Conservation (phyloP, 768 basidiomycete species). For the Inosperma sp. region DNA sequence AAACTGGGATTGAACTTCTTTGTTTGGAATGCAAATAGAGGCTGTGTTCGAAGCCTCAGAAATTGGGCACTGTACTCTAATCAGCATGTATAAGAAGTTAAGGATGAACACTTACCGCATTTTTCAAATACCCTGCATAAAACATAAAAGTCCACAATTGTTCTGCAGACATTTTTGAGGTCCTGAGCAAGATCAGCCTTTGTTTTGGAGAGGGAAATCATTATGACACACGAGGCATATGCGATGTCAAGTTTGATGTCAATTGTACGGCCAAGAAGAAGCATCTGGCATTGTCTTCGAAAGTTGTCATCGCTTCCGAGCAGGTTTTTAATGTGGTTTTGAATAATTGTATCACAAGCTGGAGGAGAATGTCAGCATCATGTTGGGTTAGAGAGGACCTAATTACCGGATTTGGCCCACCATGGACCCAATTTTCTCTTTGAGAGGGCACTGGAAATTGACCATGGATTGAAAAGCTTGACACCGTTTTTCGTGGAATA, state of each 20-base stretch:
- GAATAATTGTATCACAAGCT: conserved; percentile 2
- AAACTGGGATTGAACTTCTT: neutral
- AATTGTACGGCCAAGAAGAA: neutral
- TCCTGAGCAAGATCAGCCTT: neutral
- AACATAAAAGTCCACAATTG: neutral
- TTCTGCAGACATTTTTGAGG: neutral
- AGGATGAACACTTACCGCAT: neutral
- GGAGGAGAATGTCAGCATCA: too few relatives aligned
- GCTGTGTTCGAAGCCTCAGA: neutral
- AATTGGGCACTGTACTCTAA: neutral
- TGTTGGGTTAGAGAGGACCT: too few relatives aligned
- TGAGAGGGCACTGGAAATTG: conserved; percentile 2
- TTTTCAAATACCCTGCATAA: conserved; percentile 1
- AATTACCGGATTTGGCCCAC: conserved; percentile 1
- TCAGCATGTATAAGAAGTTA: neutral
- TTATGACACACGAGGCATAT: neutral
- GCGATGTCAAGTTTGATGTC: neutral
- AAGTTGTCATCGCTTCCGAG: neutral
- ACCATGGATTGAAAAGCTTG: conserved; percentile 5
- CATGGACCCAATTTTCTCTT: conserved; percentile 1
- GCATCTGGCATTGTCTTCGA: neutral
- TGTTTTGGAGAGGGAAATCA: neutral
- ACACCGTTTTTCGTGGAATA: neutral
- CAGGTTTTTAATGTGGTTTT: neutral
- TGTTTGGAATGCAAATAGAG: neutral